Base-by-base conservation (phyloP, 495 filamentous ascomycete species). In the Astrothelium subdiscretum region DNA sequence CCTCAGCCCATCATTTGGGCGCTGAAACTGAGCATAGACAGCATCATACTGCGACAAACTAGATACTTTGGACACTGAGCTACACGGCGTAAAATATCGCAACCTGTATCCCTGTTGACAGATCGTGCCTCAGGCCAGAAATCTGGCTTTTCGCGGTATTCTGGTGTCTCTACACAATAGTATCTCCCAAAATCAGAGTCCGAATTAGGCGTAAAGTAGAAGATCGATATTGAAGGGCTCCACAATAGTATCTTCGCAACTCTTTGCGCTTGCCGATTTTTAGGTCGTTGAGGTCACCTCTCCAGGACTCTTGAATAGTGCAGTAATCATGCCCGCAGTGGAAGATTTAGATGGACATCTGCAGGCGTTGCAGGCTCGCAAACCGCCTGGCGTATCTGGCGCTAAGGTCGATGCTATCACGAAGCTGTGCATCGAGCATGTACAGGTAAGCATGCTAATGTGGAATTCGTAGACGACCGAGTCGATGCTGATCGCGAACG, bases 361-460 rank as follows among this genome's bases (percentile, higher is more conserved):
- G 70, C 90, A 95, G 77, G 91, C 87, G 63, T 91, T 98, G 90
- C 86, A 90, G 69, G 78, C 80, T 59, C 79, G 96, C 69, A 97
- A 96, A 75, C 84, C 95, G 20, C 95, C 95, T 31, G 94, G 94
- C 67, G 91, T 97, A 60, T 92, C 91, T 27, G 91, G 90, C 61
- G 87, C 89, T 44, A 92, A 92, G 76, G 96, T 98, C 74, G 79
- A 78, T 51, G 82, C 85, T 72, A 87, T 97, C 75, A 97, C 91
- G 8, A 74, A 81, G 22, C 82, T 95, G 27, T 97, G 92, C 76
- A 86, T 87, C 61, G 82, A 85, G 64, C 96, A 97, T 72, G 87
- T 97, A 67, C 88, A 97, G 89, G 94, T 97, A 88, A 80, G 87
- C 71, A 67, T 70, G 62, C 20, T 18, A 18, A 10, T 22, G 59